A percentile compares a stretch with the other conserved stretches of the same genome.
These are phyloP conservation scores for Oryza coarctata DNA, from an alignment of 176 grass and related monocot genomes.

Conservation along the genomic window DNA sequence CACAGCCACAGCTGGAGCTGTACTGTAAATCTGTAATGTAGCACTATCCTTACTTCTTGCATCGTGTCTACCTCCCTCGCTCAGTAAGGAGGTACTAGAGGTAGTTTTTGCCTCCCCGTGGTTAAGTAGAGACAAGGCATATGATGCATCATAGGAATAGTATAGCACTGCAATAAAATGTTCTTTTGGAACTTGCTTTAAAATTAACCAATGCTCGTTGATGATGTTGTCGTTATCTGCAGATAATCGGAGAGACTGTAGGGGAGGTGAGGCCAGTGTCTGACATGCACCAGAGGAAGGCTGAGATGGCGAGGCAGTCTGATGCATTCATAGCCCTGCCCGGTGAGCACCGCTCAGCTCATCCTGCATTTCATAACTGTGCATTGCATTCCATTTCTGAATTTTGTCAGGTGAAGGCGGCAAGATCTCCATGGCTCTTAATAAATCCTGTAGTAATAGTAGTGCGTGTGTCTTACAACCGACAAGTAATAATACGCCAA, in stretches of 20 bases:
- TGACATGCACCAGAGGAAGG: conserved; percentile 76
- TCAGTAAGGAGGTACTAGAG: too few relatives aligned
- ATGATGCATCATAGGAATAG: neutral
- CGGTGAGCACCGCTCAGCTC: conserved; percentile 3
- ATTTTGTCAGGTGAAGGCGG: neutral
- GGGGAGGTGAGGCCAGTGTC: conserved; percentile 67
- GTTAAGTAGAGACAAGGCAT: neutral
- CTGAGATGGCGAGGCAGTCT: conserved; percentile 64
- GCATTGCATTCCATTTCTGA: neutral
- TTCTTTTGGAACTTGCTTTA: neutral
- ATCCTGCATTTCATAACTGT: neutral
- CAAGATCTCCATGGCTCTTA: neutral
- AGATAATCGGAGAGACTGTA: conserved; percentile 57
- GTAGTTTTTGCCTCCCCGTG: neutral
- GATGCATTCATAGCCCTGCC: conserved; percentile 70
- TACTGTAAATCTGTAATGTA: neutral
- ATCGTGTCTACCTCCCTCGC: too few relatives aligned
- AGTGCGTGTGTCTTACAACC: neutral
- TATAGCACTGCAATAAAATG: neutral
- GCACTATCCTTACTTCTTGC: neutral
- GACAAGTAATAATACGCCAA: neutral
- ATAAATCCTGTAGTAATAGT: neutral
- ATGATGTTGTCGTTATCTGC: conserved; percentile 10
- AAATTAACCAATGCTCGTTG: too few relatives aligned
- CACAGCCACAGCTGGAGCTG: neutral